Evolutionary conservation across 2,329 filamentous ascomycete species (phyloP).

Genomic region (Claviceps sp.): DNA sequence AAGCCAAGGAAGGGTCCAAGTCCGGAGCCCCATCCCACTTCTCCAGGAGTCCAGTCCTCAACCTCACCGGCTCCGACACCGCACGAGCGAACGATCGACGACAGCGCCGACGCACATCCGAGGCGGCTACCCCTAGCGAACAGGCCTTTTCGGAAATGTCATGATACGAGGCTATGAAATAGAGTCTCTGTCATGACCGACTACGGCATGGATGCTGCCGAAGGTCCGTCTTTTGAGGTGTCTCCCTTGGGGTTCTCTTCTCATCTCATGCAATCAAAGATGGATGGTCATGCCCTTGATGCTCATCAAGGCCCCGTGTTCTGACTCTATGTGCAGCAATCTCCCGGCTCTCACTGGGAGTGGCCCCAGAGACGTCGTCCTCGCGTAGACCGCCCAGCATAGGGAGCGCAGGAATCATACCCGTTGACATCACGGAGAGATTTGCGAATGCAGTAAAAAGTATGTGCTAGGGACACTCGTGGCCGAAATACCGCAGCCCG

Average conservation of each 20-base stretch:
- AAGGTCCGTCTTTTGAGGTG: conserved; percentile 16
- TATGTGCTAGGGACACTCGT: conserved; percentile 18
- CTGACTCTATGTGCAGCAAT: conserved; percentile 23
- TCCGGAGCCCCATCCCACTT: conserved; percentile 4
- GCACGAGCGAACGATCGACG: background rate
- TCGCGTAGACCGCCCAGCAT: conserved; percentile 26
- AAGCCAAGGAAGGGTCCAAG: background rate
- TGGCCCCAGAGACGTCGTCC: conserved; percentile 16
- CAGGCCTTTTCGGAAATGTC: conserved; percentile 3
- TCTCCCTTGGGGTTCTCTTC: too few species aligned
- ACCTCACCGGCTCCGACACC: background rate
- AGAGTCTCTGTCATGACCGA: conserved; percentile 19
- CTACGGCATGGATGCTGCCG: conserved; percentile 20
- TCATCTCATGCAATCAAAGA: too few species aligned
- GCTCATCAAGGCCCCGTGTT: conserved; percentile 4
- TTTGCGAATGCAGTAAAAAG: conserved; percentile 41
- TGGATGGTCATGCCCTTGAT: background rate
- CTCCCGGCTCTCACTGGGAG: conserved; percentile 26
- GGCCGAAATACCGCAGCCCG: background rate
- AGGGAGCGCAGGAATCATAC: conserved; percentile 35
- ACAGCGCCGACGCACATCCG: background rate
- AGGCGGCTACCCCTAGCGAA: background rate
- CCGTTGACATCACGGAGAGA: conserved; percentile 43
- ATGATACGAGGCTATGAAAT: background rate
- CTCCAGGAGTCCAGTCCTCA: background rate